Evolutionary conservation across 2,329 filamentous ascomycete genomes (phyloP), one percentile per base, ranked within the genome.

Genomic region (Venturia oleaginea): DNA sequence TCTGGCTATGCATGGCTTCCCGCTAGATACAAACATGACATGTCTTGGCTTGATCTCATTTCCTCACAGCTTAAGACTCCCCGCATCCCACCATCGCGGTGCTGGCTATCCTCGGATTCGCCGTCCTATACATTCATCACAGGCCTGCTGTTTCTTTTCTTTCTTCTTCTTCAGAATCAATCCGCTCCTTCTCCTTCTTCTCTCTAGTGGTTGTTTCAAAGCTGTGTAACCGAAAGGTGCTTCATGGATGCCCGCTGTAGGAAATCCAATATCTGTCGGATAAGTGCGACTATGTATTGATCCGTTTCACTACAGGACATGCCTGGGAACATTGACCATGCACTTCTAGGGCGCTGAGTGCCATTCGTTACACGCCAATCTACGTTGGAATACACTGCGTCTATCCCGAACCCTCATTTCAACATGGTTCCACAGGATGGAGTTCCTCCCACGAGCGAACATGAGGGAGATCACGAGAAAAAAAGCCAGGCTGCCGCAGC

Each of bases 401-500:
- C 43, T 40, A 59, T 37, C 48, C 48, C 27, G 34, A 40, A n/a
- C 42, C 7, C 55, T 63, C 48, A 54, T 54, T 42, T 54, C 43
- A 63, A 34, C 11, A 63, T 63, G 62, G 62, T 57, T 42, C 30
- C 62, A 63, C 48, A 3, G 19, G 48, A 59, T n/a, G 48, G 51
- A 19, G 46, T 27, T 38, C 22, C 22, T 40, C 17, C 24, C 30
- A 40, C 22, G 48, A 42, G 59, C 40, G 34, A 63, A 30, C 42
- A 38, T 2, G 48, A 57, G 8, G 11, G n/a, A 19, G 7, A 46
- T 11, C 27, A 62, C 32, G 42, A 64, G 34, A 19, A 27, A 30
- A 51, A 34, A 34, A 54, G 59, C 22, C 27, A 37, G 13, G 43
- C 40, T 15, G 64, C 64, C 3, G 65, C 65, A 34, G 64, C 64